Percentiles rank a stretch among this genome's conserved stretches.
phyloP scores from a whole-genome alignment of 75 land plant genomes.

The Picea glauca region DNA sequence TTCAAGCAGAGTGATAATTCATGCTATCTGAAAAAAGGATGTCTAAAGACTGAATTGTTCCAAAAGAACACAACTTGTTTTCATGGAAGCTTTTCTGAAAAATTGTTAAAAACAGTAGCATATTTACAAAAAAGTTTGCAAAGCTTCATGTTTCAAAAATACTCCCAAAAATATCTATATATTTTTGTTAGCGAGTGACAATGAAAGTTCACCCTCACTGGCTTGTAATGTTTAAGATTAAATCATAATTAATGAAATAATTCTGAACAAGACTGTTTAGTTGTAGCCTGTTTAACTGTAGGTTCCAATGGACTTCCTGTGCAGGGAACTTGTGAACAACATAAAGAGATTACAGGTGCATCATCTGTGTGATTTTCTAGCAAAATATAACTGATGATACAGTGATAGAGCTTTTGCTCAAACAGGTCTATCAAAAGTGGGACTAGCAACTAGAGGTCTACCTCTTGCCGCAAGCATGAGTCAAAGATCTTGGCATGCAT shows the following conservation, averaged over 20 bases:
- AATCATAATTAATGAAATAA: too few species aligned
- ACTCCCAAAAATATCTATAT: background rate
- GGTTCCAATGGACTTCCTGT: background rate
- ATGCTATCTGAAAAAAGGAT: background rate
- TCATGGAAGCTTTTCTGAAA: background rate
- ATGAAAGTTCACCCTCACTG: background rate
- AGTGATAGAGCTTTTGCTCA: background rate
- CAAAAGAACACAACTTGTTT: background rate
- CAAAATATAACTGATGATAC: background rate
- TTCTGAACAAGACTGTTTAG: too few species aligned
- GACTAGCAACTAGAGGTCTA: conserved; percentile 5
- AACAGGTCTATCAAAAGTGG: background rate
- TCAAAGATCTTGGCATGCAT: background rate
- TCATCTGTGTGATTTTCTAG: background rate
- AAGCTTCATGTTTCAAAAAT: background rate
- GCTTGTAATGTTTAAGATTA: too few species aligned
- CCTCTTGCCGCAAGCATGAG: conserved; percentile 8
- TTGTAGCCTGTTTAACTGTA: background rate
- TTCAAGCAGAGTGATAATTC: background rate
- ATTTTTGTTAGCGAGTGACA: background rate
- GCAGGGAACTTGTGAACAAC: conserved; percentile 5
- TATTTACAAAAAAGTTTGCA: background rate
- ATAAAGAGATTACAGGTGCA: background rate
- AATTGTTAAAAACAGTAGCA: too few species aligned
- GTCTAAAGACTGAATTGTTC: background rate